phyloP scores from a whole-genome alignment of 768 basidiomycete species.

The Psilocybe azurescens region DNA sequence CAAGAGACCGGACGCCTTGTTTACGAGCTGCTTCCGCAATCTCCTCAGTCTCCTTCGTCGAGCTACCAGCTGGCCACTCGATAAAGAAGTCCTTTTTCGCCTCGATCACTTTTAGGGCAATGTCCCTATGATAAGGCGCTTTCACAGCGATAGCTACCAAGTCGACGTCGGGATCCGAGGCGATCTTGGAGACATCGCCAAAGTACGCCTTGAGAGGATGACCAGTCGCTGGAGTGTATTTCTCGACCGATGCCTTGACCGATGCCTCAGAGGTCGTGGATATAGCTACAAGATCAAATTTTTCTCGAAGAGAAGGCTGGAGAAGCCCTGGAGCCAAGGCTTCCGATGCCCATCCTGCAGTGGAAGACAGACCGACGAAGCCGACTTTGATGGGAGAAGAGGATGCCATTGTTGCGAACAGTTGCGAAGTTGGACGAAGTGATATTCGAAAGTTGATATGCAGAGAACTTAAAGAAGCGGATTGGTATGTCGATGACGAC shows the following conservation, averaged over 20 bases:
- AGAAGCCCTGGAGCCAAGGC: constrained; percentile 31
- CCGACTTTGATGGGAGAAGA: constrained; percentile 23
- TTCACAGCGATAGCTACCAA: constrained; percentile 41
- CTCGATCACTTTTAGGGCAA: constrained; percentile 36
- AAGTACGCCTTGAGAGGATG: constrained; percentile 38
- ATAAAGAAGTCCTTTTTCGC: constrained; percentile 45
- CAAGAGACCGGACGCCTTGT: constrained; percentile 34
- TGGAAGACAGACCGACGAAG: constrained; percentile 38
- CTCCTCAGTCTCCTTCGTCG: constrained; percentile 35
- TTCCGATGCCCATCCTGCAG: constrained; percentile 36
- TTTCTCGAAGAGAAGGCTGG: constrained; percentile 20
- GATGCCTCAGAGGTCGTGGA: constrained; percentile 38
- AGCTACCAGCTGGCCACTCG: constrained; percentile 46
- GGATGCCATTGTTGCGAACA: background rate
- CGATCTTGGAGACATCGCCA: constrained; percentile 34
- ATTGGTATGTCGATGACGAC: no score
- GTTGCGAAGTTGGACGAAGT: background rate
- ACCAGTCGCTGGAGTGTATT: constrained; percentile 30
- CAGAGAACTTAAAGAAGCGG: no score
- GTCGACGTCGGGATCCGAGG: constrained; percentile 41
- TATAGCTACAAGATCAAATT: constrained; percentile 37
- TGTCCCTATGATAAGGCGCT: constrained; percentile 33
- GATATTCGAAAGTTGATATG: background rate
- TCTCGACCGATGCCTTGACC: constrained; percentile 33
- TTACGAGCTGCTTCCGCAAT: constrained; percentile 35